Evolutionary conservation across 305 asterid species (phyloP), one percentile per base, ranked within the genome.

Genomic region (Fraxinus greggii): DNA sequence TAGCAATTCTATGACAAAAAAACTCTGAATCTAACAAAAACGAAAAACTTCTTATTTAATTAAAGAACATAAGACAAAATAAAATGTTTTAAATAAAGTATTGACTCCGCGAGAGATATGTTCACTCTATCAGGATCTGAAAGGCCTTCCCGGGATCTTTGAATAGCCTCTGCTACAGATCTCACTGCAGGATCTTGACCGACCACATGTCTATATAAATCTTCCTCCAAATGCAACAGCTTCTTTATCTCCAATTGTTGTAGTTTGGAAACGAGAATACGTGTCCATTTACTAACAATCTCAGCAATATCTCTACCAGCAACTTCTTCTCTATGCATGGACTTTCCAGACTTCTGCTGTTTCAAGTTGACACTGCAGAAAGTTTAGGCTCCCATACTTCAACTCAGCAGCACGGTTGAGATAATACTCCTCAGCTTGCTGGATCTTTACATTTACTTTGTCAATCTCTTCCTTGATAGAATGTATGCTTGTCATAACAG

Each of bases 401-500:
- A 96, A 85, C 84, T 94, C 99, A 36, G 99, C 99, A 17, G 99
- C 99, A 79, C 98, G 97, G 75, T 94, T 94, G 85, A 95, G 97
- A 83, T 93, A 95, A 72, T 95, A 94, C 80, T 95, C 99, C 73
- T 96, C 99, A 9, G 98, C 98, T 86, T 93, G 98, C 90, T 94
- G 97, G 85, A 94, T 94, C 94, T 94, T 98, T 56, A 93, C 90
- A 86, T 96, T 96, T 59, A 96, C 97, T 86, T 98, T 90, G 90
- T 96, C 97, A 80, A 94, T 91, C 98, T 96, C 98, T 89, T 96
- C 99, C 86, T 96, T 94, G 79, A 93, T 92, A 75, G 97, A 92
- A 67, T 90, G 97, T 32, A 94, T 85, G 82, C 89, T 88, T 33
- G 93, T 92, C 98, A 94, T 94, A 80, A 92, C 95, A 26, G 80